Evolutionary conservation across 2,329 filamentous ascomycete genomes (phyloP), one percentile per base, ranked within the genome.

Genomic region (Lachnellula hyalina): DNA sequence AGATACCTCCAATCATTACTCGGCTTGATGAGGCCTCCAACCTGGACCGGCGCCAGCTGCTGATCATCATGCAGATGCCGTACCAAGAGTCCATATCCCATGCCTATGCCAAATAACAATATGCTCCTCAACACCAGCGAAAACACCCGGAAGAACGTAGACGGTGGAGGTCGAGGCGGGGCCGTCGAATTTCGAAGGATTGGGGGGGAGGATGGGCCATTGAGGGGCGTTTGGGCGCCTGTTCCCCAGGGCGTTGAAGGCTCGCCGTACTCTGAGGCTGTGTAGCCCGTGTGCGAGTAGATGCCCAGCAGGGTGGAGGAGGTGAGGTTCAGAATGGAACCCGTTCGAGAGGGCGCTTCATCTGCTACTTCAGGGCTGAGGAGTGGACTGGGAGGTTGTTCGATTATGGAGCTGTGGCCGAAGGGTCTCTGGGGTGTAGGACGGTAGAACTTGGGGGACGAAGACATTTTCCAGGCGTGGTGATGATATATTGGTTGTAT

Each of bases 261-360:
- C 58, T 85, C 84, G 61, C 83, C 82, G 47, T 52, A 47, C 11
- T 65, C 56, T 5, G 65, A 76, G 71, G 61, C 79, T 73, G 60
- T 72, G 71, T 81, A 80, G 34, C 80, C 78, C 0, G 82, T 82
- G 6, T 84, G 84, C 11, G 85, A 85, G 75, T 96, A 99, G 66
- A 99, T 99, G 52, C 94, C 93, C 63, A 87, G 89, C 5, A 99
- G 81, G 0, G 94, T 96, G 2, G 90, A 92, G 9, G 89, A 86
- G 4, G 90, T 96, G 57, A 99, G 79, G 69, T 96, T 96, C 67
- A 91, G 76, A 54, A 90, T 82, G 9, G 90, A 96, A 61, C 87
- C 84, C 23, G 86, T 88, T 55, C 89, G 84, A 32, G 62, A 75
- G 2, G 85, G 87, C 4, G 83, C 81, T 34, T 81, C 80, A 35